Evolutionary conservation across 2,329 filamentous ascomycete species (phyloP), one percentile per base, ranked within the genome.

Genomic region (Fusarium continuum): DNA sequence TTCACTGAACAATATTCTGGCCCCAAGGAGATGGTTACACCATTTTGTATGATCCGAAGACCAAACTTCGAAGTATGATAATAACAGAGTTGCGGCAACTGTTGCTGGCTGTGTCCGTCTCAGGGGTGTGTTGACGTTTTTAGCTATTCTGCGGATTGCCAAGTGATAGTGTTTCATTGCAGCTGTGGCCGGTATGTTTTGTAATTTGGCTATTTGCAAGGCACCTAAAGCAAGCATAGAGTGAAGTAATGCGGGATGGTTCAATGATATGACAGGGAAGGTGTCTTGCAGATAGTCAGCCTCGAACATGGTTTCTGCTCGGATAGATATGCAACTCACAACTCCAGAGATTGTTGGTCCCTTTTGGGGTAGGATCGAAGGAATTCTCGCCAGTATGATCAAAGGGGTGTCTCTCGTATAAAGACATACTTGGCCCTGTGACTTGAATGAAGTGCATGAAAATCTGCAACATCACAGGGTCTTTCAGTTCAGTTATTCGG

Each of bases 51-150:
- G 94, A 67, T 99, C 94, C 19, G 93, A 94, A 29, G 90, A 91
- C 88, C 94, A 95, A 16, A 97, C 91, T 74, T 98, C 95, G 71
- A 96, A 98, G 74, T 93, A 98, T 0, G 89, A 92, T 8, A 99
- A 83, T 8, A 98, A 80, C 29, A 97, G 80, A 0, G 92, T 93
- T 3, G 93, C 93, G 8, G 93, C 94, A n/a, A 98, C 80, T 0
- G 93, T 97, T 2, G 91, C 88, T 8, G 92, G 85, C 52, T 92
- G 88, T 8, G 88, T 87, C 48, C 93, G 87, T 68, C 88, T 87
- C 39, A 82, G 83, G 0, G 87, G 81, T 22, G 91, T 85, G 40
- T 86, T 86, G 23, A 98, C 89, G 41, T 90, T 91, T 66, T 86
- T 88, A 7, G 91, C 89, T 14, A 97, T 84, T 34, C 91, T 82